Conservation (phyloP, 78 protist genomes). For the Dictyostelium citrinum region DNA sequence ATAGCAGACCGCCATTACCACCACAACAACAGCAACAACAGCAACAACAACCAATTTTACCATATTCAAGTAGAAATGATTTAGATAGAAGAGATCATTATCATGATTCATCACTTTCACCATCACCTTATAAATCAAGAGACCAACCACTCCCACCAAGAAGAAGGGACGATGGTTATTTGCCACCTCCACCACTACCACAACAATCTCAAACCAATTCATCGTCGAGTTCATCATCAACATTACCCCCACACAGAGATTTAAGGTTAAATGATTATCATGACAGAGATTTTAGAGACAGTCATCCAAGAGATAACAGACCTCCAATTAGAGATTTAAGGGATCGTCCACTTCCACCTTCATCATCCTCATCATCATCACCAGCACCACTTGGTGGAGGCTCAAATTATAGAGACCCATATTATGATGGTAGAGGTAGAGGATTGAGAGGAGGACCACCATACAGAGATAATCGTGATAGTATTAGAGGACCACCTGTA, state of each 20-base stretch:
- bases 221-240: neutral
- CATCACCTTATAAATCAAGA: neutral
- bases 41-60: neutral
- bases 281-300: slow-evolving; percentile 4
- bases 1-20: neutral
- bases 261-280: neutral
- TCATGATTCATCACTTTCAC: neutral
- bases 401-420: neutral
- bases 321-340: slow-evolving; percentile 1
- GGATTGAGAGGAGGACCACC: neutral
- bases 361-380: neutral
- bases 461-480: neutral
- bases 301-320: neutral
- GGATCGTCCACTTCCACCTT: neutral
- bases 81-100: slow-evolving; percentile 8
- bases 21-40: neutral
- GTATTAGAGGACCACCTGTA: neutral
- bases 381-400: neutral
- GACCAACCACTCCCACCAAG: neutral
- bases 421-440: neutral
- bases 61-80: slow-evolving; percentile 2
- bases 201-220: neutral
- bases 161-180: neutral
- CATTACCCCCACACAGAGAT: neutral
- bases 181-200: neutral